Evolutionary conservation across 441 rosid species (phyloP).

Genomic region (Populus hybrid): DNA sequence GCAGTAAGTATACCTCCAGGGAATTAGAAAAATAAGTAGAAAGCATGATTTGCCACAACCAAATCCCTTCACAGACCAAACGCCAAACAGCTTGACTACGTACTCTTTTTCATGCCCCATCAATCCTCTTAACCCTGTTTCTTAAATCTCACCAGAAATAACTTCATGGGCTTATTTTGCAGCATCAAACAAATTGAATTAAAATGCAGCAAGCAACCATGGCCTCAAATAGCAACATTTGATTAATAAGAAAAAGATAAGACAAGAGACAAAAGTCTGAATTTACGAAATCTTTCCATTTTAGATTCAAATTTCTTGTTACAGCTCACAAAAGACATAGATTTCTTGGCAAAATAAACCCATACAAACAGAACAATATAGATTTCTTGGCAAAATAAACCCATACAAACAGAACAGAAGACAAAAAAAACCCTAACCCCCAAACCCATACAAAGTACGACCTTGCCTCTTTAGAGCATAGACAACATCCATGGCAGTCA

Average conservation of each 20-base stretch:
- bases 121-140: background rate
- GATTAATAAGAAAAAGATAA: background rate
- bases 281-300: background rate
- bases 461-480: slow-evolving; percentile 6
- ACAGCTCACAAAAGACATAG: background rate
- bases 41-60: background rate
- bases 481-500: slow-evolving; percentile 9
- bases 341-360: background rate
- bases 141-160: background rate
- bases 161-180: background rate
- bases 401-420: too few species aligned
- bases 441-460: slow-evolving; percentile 5
- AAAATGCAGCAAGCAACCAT: background rate
- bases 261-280: background rate
- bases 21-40: background rate
- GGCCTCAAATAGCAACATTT: background rate
- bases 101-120: background rate
- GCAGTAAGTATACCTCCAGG: background rate
- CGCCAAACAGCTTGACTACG: background rate
- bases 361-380: background rate
- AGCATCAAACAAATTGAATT: background rate
- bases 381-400: too few species aligned
- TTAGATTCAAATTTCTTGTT: background rate
- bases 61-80: background rate
- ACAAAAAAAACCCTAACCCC: too few species aligned